These are phyloP conservation scores for Suaeda aralocaspica DNA, from an alignment of 148 eudicot genomes.

Conservation along the genomic window DNA sequence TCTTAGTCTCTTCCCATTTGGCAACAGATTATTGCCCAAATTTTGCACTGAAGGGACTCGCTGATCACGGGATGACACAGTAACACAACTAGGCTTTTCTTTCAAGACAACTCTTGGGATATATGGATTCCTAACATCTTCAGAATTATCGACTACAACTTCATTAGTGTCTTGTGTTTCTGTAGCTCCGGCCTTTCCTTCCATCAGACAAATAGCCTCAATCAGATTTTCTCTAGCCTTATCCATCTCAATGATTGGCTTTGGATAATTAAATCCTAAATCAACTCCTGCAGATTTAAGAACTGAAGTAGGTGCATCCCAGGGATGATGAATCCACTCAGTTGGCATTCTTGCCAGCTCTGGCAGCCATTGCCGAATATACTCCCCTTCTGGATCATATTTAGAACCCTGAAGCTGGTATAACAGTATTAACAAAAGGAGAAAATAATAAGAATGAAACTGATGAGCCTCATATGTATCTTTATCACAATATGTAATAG, in stretches of 20 bases:
- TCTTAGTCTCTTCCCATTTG: constrained; percentile 53
- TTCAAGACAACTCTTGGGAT: constrained; percentile 43
- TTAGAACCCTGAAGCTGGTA: constrained; percentile 85
- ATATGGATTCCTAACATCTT: constrained; percentile 22
- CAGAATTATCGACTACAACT: constrained; percentile 71
- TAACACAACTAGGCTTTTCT: constrained; percentile 36
- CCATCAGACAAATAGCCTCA: constrained; percentile 60
- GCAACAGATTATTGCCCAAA: constrained; percentile 19
- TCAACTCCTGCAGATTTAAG: constrained; percentile 88
- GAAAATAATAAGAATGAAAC: background rate
- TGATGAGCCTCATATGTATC: background rate
- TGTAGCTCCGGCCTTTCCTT: constrained; percentile 45
- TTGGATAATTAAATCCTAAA: constrained; percentile 77
- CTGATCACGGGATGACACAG: constrained; percentile 75
- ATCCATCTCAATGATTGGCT: constrained; percentile 72
- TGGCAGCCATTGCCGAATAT: constrained; percentile 84
- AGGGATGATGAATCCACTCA: constrained; percentile 98
- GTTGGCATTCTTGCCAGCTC: constrained; percentile 92
- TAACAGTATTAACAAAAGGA: background rate
- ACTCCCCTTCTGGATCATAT: constrained; percentile 86
- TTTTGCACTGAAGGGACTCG: constrained; percentile 69
- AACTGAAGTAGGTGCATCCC: constrained; percentile 71
- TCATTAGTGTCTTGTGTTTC: constrained; percentile 45
- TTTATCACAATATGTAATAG: background rate
- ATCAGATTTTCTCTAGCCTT: constrained; percentile 59